Conservation (phyloP, 2,329 filamentous ascomycete species). For the Xylariaceae sp. region DNA sequence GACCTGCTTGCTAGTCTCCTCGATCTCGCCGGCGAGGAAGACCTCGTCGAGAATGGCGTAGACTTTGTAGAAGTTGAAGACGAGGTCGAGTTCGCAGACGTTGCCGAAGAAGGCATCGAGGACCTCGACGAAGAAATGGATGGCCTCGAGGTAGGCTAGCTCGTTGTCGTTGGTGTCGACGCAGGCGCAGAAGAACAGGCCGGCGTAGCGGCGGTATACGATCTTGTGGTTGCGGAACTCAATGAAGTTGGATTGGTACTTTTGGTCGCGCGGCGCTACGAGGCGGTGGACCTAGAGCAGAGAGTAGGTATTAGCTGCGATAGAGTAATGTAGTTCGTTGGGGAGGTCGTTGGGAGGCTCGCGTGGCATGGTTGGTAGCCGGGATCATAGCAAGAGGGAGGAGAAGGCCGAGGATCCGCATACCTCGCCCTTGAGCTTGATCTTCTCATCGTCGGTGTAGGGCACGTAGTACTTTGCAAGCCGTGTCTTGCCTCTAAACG, state of each 20-base stretch:
- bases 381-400: not conserved
- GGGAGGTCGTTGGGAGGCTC: not conserved
- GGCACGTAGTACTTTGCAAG: conserved; percentile 99
- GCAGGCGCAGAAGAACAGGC: conserved; percentile 98
- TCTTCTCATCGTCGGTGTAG: conserved; percentile 98
- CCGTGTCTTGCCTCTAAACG: conserved; percentile 80
- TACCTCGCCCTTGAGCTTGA: conserved; percentile 97
- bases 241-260: conserved; percentile 99
- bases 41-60: conserved; percentile 99
- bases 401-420: conserved; percentile 19
- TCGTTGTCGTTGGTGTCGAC: conserved; percentile 99
- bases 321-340: not conserved
- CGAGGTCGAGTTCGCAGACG: conserved; percentile 94
- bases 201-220: conserved; percentile 95
- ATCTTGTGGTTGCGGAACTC: conserved; percentile 94
- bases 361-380: conserved; percentile 1
- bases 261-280: conserved; percentile 95
- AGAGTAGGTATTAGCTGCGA: not conserved
- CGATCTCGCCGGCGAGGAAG: conserved; percentile 94
- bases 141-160: conserved; percentile 91
- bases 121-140: conserved; percentile 99
- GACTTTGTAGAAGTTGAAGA: conserved; percentile 81
- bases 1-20: conserved; percentile 98
- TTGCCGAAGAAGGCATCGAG: conserved; percentile 98
- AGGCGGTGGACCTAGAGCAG: conserved; percentile 79